Base-by-base conservation (phyloP, 768 basidiomycete genomes). In the Suillus decipiens region DNA sequence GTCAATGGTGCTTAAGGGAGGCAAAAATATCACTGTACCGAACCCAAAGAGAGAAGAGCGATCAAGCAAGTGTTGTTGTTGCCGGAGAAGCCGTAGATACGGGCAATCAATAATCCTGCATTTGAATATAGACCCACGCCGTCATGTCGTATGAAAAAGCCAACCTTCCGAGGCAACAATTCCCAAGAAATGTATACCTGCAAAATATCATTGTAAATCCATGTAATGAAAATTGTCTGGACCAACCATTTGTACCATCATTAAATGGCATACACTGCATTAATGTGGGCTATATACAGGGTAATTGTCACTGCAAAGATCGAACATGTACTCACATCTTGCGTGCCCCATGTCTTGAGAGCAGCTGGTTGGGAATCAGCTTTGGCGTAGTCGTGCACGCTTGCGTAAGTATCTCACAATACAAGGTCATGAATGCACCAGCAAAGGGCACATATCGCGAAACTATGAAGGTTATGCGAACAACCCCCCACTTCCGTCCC, bases 371-470 rank as follows among this genome's bases (percentile, higher is more conserved):
- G 33, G 19, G 31, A 33, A 33, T 53, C 10, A 53, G 31, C 31
- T 53, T 51, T 33, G 19, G 31, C 10, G 2, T 33, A 33, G 31
- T 33, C 19, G 31, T 33, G 51, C 31, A 10, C 19, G n/a, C 31
- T 33, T 19, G 51, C 2, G 19, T 53, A 31, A 28, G 3, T 50
- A 19, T 33, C 31, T 53, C 51, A 53, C 51, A 41, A 10, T 63
- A 63, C 5, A 34, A 42, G 28, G 62, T 48, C 62, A 63, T 61
- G 24, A 47, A 2, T 24, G 59, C 58, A 61, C 41, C 62, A 37
- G 59, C 41, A 7, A 63, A 63, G 14, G 61, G 39, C 37, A 60
- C 39, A 59, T 63, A 63, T 42, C 61, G 57, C 28, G 61, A 63
- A 17, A 63, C 15, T 12, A 24, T 22, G 19, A 63, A 63, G 22